Percentiles rank a stretch among this genome's conserved stretches.
phyloP scores from a whole-genome alignment of 768 basidiomycete genomes.

The Pisolithus orientalis region DNA sequence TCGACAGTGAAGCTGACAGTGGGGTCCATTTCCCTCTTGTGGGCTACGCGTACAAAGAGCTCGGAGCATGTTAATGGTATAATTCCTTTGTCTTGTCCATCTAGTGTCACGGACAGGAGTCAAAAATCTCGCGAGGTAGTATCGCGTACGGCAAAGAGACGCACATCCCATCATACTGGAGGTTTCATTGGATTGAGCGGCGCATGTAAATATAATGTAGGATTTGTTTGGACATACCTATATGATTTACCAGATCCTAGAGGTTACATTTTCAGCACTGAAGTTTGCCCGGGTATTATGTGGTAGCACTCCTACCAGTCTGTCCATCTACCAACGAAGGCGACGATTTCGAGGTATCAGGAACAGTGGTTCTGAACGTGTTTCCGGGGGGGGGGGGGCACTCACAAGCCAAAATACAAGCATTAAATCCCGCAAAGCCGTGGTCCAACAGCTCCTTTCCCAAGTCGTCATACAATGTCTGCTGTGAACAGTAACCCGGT shows the following conservation, averaged over 20 bases:
- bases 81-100: slow-evolving; percentile 94
- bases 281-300: not conserved
- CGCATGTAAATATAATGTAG: not conserved
- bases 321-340: slow-evolving; percentile 52
- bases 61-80: slow-evolving; percentile 94
- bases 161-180: slow-evolving; percentile 91
- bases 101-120: slow-evolving; percentile 33
- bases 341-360: not conserved
- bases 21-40: slow-evolving; percentile 55
- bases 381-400: slow-evolving; percentile 13
- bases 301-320: slow-evolving; percentile 55
- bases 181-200: not conserved
- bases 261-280: slow-evolving; percentile 4
- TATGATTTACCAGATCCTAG: slow-evolving; percentile 89
- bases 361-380: not conserved
- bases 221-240: slow-evolving; percentile 46
- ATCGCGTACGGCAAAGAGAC: slow-evolving; percentile 28
- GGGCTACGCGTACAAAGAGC: slow-evolving; percentile 77
- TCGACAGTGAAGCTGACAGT: slow-evolving; percentile 85
- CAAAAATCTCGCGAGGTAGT: not conserved
- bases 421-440: slow-evolving; percentile 94
- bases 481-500: slow-evolving; percentile 86
- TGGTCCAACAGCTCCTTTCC: slow-evolving; percentile 94
- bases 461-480: slow-evolving; percentile 90
- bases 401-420: slow-evolving; percentile 98